These are phyloP conservation scores for Colletotrichum lindemuthianum DNA, from an alignment of 2,329 filamentous ascomycete genomes.

Conservation along the genomic window DNA sequence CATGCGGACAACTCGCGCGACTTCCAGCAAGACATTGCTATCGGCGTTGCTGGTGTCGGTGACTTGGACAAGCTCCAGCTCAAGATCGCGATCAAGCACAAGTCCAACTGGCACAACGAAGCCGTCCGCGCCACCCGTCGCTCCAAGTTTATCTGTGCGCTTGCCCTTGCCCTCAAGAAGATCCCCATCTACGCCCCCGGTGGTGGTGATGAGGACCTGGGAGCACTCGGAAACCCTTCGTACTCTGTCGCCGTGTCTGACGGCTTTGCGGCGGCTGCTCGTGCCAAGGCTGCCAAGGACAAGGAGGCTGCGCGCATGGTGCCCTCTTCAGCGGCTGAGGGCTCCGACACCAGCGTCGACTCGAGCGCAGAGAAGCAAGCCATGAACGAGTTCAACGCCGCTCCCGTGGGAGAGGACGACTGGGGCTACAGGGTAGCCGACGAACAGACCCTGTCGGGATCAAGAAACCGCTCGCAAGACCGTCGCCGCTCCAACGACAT, in stretches of 20 bases:
- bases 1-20: conserved; percentile 88
- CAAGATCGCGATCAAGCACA: conserved; percentile 87
- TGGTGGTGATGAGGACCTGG: conserved; percentile 71
- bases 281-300: conserved; percentile 65
- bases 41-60: conserved; percentile 81
- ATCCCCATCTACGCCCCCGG: conserved; percentile 87
- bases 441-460: conserved; percentile 46
- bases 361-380: conserved; percentile 54
- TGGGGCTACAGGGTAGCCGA: conserved; percentile 50
- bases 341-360: conserved; percentile 36
- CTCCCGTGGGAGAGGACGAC: conserved; percentile 48
- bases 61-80: conserved; percentile 90
- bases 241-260: conserved; percentile 84
- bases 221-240: conserved; percentile 77
- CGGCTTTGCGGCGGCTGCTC: conserved; percentile 68
- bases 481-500: conserved; percentile 50
- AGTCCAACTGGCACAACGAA: conserved; percentile 93
- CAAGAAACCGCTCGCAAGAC: conserved; percentile 46
- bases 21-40: conserved; percentile 84
- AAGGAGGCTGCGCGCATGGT: conserved; percentile 75
- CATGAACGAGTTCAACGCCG: conserved; percentile 55
- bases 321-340: conserved; percentile 51
- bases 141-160: conserved; percentile 96
- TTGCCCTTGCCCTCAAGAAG: conserved; percentile 85
- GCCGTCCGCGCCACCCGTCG: conserved; percentile 80